phyloP scores from a whole-genome alignment of 139 green algal genomes.

The Chlorella vulgaris region DNA sequence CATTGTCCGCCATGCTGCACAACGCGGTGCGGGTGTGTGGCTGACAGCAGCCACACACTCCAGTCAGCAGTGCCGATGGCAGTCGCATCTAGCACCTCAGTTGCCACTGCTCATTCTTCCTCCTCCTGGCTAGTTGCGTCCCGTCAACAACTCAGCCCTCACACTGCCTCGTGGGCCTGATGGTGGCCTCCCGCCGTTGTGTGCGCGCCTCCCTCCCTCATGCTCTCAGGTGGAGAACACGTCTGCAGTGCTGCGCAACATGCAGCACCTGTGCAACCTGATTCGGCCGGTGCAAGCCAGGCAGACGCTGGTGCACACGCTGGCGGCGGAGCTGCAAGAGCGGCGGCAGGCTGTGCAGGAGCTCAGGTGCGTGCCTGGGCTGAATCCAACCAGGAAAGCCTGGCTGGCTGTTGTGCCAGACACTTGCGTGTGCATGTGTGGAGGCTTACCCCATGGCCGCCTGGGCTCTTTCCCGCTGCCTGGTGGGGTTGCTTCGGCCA shows the following conservation, averaged over 20 bases:
- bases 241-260: conserved; percentile 62
- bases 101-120: too few species aligned
- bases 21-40: too few species aligned
- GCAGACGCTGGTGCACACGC: conserved; percentile 26
- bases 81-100: too few species aligned
- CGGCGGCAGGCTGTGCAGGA: conserved; percentile 16
- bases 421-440: background rate
- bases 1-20: too few species aligned
- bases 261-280: conserved; percentile 69
- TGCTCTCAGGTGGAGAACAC: conserved; percentile 52
- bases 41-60: too few species aligned
- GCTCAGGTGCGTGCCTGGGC: conserved; percentile 1
- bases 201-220: background rate
- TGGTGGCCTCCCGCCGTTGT: too few species aligned
- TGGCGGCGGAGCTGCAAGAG: conserved; percentile 17
- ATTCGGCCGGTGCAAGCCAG: conserved; percentile 64
- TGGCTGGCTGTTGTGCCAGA: background rate
- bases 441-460: background rate
- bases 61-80: too few species aligned
- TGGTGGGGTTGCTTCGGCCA: too few species aligned
- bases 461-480: too few species aligned
- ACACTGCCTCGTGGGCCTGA: too few species aligned
- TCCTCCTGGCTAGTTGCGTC: too few species aligned
- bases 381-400: background rate
- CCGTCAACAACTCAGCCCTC: too few species aligned